Base-by-base conservation (phyloP, 202 grass and related monocot species). In the Musa balbisiana region DNA sequence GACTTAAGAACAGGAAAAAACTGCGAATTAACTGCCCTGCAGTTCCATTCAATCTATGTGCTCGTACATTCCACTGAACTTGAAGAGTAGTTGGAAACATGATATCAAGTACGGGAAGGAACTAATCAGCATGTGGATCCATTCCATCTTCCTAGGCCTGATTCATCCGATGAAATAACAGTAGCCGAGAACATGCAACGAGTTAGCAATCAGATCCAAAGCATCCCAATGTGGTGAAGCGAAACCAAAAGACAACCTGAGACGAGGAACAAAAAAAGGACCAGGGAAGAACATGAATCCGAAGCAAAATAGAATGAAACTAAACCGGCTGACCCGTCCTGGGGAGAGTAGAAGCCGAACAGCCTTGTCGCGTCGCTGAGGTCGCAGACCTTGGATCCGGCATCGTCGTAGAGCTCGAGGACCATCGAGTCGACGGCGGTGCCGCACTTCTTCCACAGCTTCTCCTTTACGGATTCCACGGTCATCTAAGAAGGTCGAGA, bases 391-490 rank as follows among this genome's bases (percentile, higher is more conserved):
- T 89, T 97, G 43, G 81, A 84, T 52, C 88, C 88, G 55, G 88
- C 69, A 51, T 93, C 90, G 73, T 97, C 93, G 67, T 75, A 86
- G 74, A 97, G 87, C 76, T 93, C 83, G 19, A 97, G 90, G 55
- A 71, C 79, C 90, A 97, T 97, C 64, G 74, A 89, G 20, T 83
- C 79, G 12, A 91, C 83, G 12, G 86, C 50, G 2, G 90, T 97
- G 20, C 90, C 90, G 25, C 84, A 92, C 76, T 93, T 97, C 83
- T 84, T 89, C 90, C 94, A 97, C 53, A 97, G 76, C 80, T 97
- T 97, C 53, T 93, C 94, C 84, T 93, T 97, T 33, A 91, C 81
- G 24, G 86, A 74, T 79, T 93, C 88, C 9, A 97, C 86, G 43
- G 83, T 86, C 16, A 75, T 89, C 92, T 96, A 76, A 17, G 55